phyloP scores from a whole-genome alignment of 2,329 filamentous ascomycete genomes.

The Aspergillus sojae region DNA sequence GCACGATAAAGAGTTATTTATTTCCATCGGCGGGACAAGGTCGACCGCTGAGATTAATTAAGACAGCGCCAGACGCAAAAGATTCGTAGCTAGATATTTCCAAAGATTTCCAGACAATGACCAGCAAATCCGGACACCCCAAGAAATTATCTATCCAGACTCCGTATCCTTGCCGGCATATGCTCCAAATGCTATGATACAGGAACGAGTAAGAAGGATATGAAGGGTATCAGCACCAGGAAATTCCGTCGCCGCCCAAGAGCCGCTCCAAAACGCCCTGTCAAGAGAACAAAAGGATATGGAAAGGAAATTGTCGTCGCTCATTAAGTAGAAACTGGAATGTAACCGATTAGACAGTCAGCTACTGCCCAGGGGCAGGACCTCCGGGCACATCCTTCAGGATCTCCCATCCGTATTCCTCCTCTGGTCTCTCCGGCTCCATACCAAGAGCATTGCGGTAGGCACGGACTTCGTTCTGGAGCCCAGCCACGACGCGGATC shows the following conservation, averaged over 20 bases:
- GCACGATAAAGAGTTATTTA: not conserved
- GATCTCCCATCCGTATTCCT: constrained; percentile 53
- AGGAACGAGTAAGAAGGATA: constrained; percentile 12
- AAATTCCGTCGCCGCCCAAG: constrained; percentile 20
- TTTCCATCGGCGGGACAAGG: not conserved
- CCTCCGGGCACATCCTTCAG: constrained; percentile 46
- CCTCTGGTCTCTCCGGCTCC: constrained; percentile 51
- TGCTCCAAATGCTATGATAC: not conserved
- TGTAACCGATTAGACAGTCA: not conserved
- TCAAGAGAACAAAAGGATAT: constrained; percentile 14
- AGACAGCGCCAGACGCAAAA: not conserved
- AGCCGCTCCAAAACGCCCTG: constrained; percentile 28
- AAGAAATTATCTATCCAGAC: not conserved
- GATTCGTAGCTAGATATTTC: constrained; percentile 6
- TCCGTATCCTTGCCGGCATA: not conserved
- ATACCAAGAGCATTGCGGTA: constrained; percentile 51
- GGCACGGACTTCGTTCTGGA: constrained; percentile 53
- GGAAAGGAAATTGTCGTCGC: constrained; percentile 23
- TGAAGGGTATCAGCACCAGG: constrained; percentile 29
- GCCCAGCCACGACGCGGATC: constrained; percentile 46
- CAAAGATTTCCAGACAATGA: constrained; percentile 5
- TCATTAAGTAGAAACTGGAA: constrained; percentile 13
- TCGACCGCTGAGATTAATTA: not conserved
- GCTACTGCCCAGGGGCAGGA: constrained; percentile 15
- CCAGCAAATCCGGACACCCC: constrained; percentile 8